These are phyloP conservation scores for Cyberlindnera maritima DNA, from an alignment of 805 yeast genomes.

Conservation along the genomic window DNA sequence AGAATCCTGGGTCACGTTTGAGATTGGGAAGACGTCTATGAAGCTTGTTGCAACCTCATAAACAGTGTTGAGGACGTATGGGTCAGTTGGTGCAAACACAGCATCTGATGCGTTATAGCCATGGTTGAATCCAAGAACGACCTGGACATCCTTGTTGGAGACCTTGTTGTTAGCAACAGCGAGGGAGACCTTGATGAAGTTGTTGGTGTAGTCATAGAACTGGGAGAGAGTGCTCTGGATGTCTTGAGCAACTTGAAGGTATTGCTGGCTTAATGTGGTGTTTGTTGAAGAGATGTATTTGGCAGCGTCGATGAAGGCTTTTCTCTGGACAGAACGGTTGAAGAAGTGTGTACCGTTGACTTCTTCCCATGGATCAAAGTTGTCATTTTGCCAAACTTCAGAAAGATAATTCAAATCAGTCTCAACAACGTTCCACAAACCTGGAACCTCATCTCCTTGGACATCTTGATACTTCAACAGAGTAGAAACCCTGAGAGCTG, in stretches of 20 bases:
- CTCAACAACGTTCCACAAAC: conserved; percentile 1
- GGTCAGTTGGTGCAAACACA: conserved; percentile 2
- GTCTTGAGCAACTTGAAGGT: background rate
- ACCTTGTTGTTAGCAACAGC: background rate
- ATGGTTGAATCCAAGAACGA: conserved; percentile 2
- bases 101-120: background rate
- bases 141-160: background rate
- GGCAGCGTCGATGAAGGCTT: conserved; percentile 5
- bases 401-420: conserved; percentile 2
- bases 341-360: conserved; percentile 6
- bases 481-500: conserved; percentile 6
- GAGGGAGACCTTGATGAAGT: conserved; percentile 1
- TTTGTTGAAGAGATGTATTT: background rate
- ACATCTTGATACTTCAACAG: background rate
- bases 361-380: conserved; percentile 7
- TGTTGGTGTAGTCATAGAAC: conserved; percentile 3
- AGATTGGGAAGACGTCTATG: background rate
- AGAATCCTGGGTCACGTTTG: background rate
- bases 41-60: conserved; percentile 3
- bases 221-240: background rate
- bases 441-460: background rate
- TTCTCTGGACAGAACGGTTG: conserved; percentile 5
- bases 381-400: background rate
- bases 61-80: conserved; percentile 3
- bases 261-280: background rate